Evolutionary conservation across 2,329 filamentous ascomycete species (phyloP), one percentile per base, ranked within the genome.

Genomic region (Harringtonia lauricola): DNA sequence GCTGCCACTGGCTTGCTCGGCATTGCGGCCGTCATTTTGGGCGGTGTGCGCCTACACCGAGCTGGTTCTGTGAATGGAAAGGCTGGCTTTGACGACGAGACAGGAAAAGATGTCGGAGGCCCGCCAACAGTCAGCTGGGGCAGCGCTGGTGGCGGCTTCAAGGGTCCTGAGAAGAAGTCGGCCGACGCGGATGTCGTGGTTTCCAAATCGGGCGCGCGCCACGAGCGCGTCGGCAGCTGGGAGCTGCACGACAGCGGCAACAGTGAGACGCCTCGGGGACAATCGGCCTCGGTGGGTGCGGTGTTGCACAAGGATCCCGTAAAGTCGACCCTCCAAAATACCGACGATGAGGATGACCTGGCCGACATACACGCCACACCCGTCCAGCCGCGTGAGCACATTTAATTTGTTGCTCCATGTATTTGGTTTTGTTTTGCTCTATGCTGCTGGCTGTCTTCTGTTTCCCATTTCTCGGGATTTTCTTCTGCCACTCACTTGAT

Each of bases 191-290:
- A 73, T 44, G 56, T 72, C 3, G 53, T 58, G 1, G 57, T 68
- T 3, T 59, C 61, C 1, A 59, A 57, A 36, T 54, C 54, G 8
- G 70, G 70, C 1, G 55, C 51, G 5, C 58, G 59, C 4, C 66
- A 71, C 29, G 68, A 68, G 49, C 63, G 70, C 8, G 54, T 66
- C 14, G 70, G 68, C 2, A 72, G 70, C 52, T 73, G 70, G 70
- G 70, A 74, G 50, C 55, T 74, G 41, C 56, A 55, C 15, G 47
- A 47, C 2, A 50, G 22, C 13, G 47, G 39, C 33, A 36, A 17
- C 14, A 21, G 42, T 36, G 52, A 54, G 22, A 18, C 31, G 18
- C 8, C 35, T 2, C 8, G 13, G 14, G 30, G 13, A 12, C 21
- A 29, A n/a, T 14, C 31, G 1, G n/a, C 12, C 14, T 37, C 41